Evolutionary conservation across 169 alveolate species (phyloP), one percentile per base, ranked within the genome.

Genomic region (Eimeria acervulina): DNA sequence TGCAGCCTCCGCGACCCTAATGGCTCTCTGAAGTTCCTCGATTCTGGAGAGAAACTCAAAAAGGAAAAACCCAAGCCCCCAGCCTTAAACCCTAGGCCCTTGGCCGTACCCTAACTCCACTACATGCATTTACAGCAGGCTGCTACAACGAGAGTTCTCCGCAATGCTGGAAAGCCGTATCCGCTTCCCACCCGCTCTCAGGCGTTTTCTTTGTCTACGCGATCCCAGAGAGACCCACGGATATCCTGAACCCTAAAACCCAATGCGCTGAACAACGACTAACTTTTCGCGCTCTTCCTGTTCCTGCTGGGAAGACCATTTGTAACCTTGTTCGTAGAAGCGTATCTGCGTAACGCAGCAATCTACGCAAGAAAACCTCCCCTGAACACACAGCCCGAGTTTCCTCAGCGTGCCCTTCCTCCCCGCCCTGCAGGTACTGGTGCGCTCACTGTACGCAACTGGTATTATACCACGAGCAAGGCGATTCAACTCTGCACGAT

Each of bases 1-100:
- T 19, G 78, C 96, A 23, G 96, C 96, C 74, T 78, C 96, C 61
- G 96, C 96, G 78, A 93, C 72, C 40, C 93, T 90, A 12, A 93
- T 78, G 52, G 72, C 96, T 13, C 89, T 47, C 74, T 93, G 96
- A 15, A 93, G 93, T 38, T 63, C 93, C 40, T 52, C 90, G 4
- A 93, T 93, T 87, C 96, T 93, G 96, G 5, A 28, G 8, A 70
- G 33, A 52, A 26, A 42, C 51, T 0, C 12, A 19, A 44, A 81
- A 81, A 40, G 38, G 38, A 47, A 23, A 10, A 76, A 76, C 63
- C 87, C 19, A 28, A 5, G 36, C 31, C 33, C 63, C 59, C 36
- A 76, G 36, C 33, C 87, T 36, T 42, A 4, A 76, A 40, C 19
- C 78, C 44, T 28, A 66, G 17, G 17, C 17, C 17, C 42, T 66